phyloP scores from a whole-genome alignment of 1,284 basidiomycete genomes.

The Cryptococcus jaspeensis region DNA sequence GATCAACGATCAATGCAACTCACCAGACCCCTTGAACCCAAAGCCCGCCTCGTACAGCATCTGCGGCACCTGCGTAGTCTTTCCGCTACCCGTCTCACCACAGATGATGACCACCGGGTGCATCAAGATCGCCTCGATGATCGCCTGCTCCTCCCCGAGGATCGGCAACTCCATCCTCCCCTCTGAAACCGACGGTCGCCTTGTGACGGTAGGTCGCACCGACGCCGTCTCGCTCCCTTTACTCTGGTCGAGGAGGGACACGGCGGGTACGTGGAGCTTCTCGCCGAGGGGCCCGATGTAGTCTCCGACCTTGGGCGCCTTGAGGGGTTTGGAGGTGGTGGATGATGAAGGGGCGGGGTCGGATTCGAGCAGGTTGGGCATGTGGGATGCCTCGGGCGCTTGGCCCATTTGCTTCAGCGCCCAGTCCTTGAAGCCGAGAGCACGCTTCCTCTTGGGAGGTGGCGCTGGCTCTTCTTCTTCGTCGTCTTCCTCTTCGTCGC shows the following conservation, averaged over 20 bases:
- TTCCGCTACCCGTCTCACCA: conserved; percentile 92
- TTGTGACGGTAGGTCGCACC: conserved; percentile 64
- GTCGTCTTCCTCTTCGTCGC: conserved; percentile 20
- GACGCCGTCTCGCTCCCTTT: conserved; percentile 19
- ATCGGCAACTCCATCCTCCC: conserved; percentile 82
- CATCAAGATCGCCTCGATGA: conserved; percentile 87
- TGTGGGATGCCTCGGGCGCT: conserved; percentile 13
- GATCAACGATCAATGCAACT: conserved; percentile 1
- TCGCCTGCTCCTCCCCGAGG: conserved; percentile 86
- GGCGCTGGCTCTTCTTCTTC: conserved; percentile 18
- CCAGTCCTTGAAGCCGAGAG: conserved; percentile 76
- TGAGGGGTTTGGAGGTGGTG: conserved; percentile 11
- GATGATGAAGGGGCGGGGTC: conserved; percentile 14
- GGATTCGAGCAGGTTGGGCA: conserved; percentile 14
- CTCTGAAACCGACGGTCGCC: conserved; percentile 73
- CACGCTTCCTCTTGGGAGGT: conserved; percentile 44
- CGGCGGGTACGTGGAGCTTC: conserved; percentile 37
- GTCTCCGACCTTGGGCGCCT: conserved; percentile 24
- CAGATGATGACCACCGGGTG: conserved; percentile 75
- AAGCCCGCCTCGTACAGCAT: conserved; percentile 93
- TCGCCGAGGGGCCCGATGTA: conserved; percentile 50
- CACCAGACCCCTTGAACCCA: conserved; percentile 75
- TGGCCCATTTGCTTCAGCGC: conserved; percentile 65
- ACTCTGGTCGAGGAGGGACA: conserved; percentile 42
- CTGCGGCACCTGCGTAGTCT: conserved; percentile 97